Evolutionary conservation across 2,329 filamentous ascomycete species (phyloP), one percentile per base, ranked within the genome.

Genomic region (Curvularia hawaiiensis): DNA sequence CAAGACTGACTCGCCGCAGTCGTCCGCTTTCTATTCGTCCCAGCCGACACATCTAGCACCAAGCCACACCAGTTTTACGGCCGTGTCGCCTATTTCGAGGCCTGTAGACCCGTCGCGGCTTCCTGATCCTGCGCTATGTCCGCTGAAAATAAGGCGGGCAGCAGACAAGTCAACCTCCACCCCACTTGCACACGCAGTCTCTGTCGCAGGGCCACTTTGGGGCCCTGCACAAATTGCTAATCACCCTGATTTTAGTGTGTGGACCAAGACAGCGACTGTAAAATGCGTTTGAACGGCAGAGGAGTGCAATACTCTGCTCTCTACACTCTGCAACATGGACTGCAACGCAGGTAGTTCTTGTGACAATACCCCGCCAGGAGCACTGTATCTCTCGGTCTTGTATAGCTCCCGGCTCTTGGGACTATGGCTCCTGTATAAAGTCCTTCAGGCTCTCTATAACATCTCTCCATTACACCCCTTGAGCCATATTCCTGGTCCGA

Each of bases 401-500:
- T 43, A 56, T 40, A 30, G 56, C 11, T 16, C 62, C 14, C 33
- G 33, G 10, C 38, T 67, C 10, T 38, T 49, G 10, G 60, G 54
- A 28, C 8, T 64, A 4, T 69, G 60, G 59, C 14, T 69, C 11
- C 50, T 50, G 7, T 65, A 58, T 28, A 58, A 61, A 33, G 1
- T 62, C 9, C n/a, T 64, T n/a, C 59, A 66, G 28, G 60, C 61
- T 0, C 12, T 69, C 16, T 69, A 70, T 58, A 68, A 68, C 44
- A 46, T 72, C n/a, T 69, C 67, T 14, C 65, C 65, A 1, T 49
- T 76, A 18, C 65, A 69, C 45, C 72, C 72, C 2, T 47, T 77
- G 20, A 61, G 65, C 22, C 48, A 61, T 26, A 70, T 77, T 33
- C 74, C 74, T 7, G 74, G 74, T 12, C 73, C 73, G 8, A 74